These are phyloP conservation scores for Pseudevernia furfuracea DNA, from an alignment of 495 filamentous ascomycete species.

Conservation along the genomic window DNA sequence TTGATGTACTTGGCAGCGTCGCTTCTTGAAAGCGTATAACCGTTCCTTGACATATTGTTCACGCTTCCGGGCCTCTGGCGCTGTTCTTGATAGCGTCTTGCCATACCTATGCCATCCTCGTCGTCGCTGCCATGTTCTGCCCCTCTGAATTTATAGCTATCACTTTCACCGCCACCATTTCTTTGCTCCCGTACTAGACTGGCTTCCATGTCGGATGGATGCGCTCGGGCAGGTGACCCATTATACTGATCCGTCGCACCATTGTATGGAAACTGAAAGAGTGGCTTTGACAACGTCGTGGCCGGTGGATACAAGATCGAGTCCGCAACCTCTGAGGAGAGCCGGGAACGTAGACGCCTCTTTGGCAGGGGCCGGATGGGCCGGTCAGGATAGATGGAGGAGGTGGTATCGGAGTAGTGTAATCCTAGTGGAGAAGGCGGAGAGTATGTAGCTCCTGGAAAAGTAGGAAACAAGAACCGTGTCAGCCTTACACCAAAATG, in stretches of 20 bases:
- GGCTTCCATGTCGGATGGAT: conserved; percentile 21
- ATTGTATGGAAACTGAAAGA: conserved; percentile 68
- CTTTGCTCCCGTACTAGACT: conserved; percentile 6
- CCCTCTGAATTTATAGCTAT: conserved; percentile 31
- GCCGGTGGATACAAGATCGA: conserved; percentile 73
- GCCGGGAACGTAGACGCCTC: conserved; percentile 71
- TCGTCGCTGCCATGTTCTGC: conserved; percentile 36
- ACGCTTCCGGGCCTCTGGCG: conserved; percentile 8
- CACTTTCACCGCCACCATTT: conserved; percentile 15
- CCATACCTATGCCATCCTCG: conserved; percentile 21
- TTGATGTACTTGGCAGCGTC: conserved; percentile 35
- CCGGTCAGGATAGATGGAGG: conserved; percentile 73
- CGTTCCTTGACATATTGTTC: not conserved
- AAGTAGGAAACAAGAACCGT: conserved; percentile 22
- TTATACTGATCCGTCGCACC: conserved; percentile 17
- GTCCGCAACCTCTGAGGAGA: conserved; percentile 75
- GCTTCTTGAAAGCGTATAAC: conserved; percentile 12
- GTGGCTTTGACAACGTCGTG: conserved; percentile 55
- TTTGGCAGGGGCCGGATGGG: conserved; percentile 91
- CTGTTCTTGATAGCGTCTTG: conserved; percentile 18
- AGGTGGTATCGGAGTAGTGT: conserved; percentile 58
- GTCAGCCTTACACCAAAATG: conserved; percentile 30
- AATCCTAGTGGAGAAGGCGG: conserved; percentile 23
- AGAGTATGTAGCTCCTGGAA: conserved; percentile 22
- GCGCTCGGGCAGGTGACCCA: conserved; percentile 26